These are phyloP conservation scores for Sporothrix pallida DNA, from an alignment of 2,329 filamentous ascomycete species.

Conservation along the genomic window DNA sequence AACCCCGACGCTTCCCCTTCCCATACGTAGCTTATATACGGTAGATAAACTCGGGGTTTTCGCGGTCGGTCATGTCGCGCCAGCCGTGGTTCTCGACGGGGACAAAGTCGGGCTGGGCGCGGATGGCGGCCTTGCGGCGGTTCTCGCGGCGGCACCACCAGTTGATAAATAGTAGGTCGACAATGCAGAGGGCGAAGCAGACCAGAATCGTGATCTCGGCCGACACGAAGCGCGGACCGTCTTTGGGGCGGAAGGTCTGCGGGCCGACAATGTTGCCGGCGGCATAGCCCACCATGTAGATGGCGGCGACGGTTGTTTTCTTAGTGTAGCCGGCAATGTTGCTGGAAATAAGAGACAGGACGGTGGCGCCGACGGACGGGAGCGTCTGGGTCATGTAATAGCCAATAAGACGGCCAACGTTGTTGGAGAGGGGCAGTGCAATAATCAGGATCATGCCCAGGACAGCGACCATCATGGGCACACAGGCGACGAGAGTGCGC, in stretches of 20 bases:
- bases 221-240: constrained; percentile 65
- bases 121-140: constrained; percentile 59
- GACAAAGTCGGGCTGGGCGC: constrained; percentile 61
- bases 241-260: constrained; percentile 61
- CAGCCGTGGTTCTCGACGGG: constrained; percentile 72
- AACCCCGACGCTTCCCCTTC: too few relatives aligned
- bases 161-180: constrained; percentile 61
- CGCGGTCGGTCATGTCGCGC: constrained; percentile 68
- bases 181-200: constrained; percentile 46
- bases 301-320: constrained; percentile 62
- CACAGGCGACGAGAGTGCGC: constrained; percentile 50
- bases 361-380: constrained; percentile 66
- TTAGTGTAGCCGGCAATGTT: constrained; percentile 65
- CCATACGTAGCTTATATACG: constrained; percentile 48
- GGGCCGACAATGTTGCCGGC: constrained; percentile 61
- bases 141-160: constrained; percentile 67
- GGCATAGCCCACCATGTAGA: constrained; percentile 59
- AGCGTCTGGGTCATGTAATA: constrained; percentile 70
- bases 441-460: constrained; percentile 69
- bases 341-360: constrained; percentile 66
- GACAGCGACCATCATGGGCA: constrained; percentile 51
- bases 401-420: constrained; percentile 63
- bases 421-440: constrained; percentile 61
- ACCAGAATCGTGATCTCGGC: constrained; percentile 69
- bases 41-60: constrained; percentile 70